Evolutionary conservation across 2,329 filamentous ascomycete species (phyloP).

Genomic region (Ascochyta rabiei): DNA sequence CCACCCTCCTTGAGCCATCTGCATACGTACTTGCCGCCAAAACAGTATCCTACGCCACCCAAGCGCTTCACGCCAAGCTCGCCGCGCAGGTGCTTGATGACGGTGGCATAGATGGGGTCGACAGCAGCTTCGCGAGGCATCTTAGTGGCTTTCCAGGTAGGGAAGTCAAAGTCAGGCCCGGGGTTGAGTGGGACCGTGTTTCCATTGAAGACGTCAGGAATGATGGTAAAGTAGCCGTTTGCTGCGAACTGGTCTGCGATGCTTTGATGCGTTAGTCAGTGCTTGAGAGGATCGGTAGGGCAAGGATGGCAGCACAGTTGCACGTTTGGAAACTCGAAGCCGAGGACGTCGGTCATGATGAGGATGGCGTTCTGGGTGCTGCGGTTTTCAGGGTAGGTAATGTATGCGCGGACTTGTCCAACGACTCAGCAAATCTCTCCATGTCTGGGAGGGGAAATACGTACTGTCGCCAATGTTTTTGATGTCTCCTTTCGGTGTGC

Average conservation of each 20-base stretch:
- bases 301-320: slow-evolving; percentile 44
- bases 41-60: slow-evolving; percentile 74
- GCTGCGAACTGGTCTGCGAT: slow-evolving; percentile 77
- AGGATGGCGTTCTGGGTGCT: slow-evolving; percentile 62
- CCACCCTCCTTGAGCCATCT: slow-evolving; percentile 68
- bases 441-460: slow-evolving; percentile 3
- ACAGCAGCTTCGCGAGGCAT: slow-evolving; percentile 52
- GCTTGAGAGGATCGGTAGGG: not conserved
- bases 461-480: slow-evolving; percentile 56
- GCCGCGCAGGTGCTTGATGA: slow-evolving; percentile 64
- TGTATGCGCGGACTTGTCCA: slow-evolving; percentile 59
- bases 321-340: slow-evolving; percentile 59
- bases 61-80: slow-evolving; percentile 61
- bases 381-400: slow-evolving; percentile 59
- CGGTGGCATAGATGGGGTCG: slow-evolving; percentile 60
- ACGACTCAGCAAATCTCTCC: not conserved
- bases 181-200: slow-evolving; percentile 64
- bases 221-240: slow-evolving; percentile 71
- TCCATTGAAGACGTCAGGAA: slow-evolving; percentile 74
- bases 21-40: slow-evolving; percentile 66
- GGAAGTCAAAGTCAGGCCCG: slow-evolving; percentile 56
- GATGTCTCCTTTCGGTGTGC: slow-evolving; percentile 54
- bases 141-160: slow-evolving; percentile 54
- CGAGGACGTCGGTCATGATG: slow-evolving; percentile 62
- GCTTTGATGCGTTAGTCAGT: slow-evolving; percentile 23